A percentile compares a stretch with the other conserved stretches of the same genome.
Conservation (phyloP, 306 rosid species). For the Quercus glauca region DNA sequence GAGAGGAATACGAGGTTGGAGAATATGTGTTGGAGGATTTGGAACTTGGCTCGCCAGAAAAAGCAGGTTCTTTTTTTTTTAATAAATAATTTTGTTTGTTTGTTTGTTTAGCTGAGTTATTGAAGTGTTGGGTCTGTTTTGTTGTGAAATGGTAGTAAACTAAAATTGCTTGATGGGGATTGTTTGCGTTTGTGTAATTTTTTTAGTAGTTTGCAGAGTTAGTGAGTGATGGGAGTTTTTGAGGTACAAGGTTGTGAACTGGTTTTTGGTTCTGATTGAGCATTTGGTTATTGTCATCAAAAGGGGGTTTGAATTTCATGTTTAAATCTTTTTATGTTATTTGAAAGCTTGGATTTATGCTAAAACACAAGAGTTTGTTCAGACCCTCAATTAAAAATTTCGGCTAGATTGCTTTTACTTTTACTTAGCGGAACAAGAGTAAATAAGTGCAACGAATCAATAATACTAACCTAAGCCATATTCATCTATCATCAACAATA, state of each 20-base stretch:
- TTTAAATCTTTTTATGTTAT: not conserved
- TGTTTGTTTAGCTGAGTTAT: not conserved
- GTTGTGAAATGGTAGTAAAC: not conserved
- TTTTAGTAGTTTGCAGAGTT: not conserved
- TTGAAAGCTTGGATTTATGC: too few species aligned
- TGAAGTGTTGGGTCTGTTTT: not conserved
- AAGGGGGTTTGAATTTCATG: not conserved
- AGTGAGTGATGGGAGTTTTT: not conserved
- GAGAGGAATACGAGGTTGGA: slow-evolving; percentile 97
- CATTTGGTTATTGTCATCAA: not conserved
- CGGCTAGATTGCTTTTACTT: too few species aligned
- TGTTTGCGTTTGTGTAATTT: not conserved
- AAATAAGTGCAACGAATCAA: too few species aligned
- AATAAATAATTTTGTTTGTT: not conserved
- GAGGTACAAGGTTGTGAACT: not conserved
- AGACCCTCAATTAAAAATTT: too few species aligned
- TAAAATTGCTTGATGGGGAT: not conserved
- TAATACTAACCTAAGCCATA: too few species aligned
- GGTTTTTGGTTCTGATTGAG: not conserved
- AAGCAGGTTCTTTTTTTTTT: slow-evolving; percentile 59
- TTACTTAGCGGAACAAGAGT: too few species aligned
- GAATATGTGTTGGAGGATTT: slow-evolving; percentile 98
- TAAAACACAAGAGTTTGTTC: too few species aligned
- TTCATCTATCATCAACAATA: too few species aligned
- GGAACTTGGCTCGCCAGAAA: slow-evolving; percentile 98